Evolutionary conservation across 1,139 yeast genomes (phyloP).

Genomic region (Saccharomyces hybrid): DNA sequence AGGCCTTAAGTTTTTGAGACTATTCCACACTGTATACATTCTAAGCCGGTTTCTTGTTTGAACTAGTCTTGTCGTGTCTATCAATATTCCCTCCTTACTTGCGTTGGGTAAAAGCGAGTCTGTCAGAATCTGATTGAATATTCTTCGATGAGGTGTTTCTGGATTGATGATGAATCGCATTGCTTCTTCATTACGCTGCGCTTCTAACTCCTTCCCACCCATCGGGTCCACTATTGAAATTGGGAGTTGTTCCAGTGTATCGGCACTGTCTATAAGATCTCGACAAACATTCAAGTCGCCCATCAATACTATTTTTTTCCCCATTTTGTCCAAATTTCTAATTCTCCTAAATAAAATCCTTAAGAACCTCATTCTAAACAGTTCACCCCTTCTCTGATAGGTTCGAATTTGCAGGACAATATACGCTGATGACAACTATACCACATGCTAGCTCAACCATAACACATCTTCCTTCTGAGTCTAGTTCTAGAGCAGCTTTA

Average conservation of each 20-base stretch:
- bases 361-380: slow-evolving; percentile 52
- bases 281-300: slow-evolving; percentile 84
- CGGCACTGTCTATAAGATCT: slow-evolving; percentile 79
- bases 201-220: slow-evolving; percentile 38
- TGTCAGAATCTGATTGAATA: slow-evolving; percentile 36
- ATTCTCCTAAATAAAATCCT: slow-evolving; percentile 54
- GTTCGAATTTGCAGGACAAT: slow-evolving; percentile 88
- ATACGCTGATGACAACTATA: slow-evolving; percentile 63
- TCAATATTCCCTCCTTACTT: slow-evolving; percentile 36
- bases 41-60: slow-evolving; percentile 50
- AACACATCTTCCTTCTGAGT: slow-evolving; percentile 77
- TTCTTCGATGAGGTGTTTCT: slow-evolving; percentile 38
- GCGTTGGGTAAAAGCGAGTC: slow-evolving; percentile 32
- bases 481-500: slow-evolving; percentile 44
- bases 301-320: slow-evolving; percentile 65
- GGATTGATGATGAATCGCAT: slow-evolving; percentile 36
- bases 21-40: slow-evolving; percentile 92
- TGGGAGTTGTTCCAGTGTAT: slow-evolving; percentile 41
- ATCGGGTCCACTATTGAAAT: slow-evolving; percentile 15
- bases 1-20: slow-evolving; percentile 67
- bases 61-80: slow-evolving; percentile 56
- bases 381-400: slow-evolving; percentile 64
- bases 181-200: slow-evolving; percentile 35
- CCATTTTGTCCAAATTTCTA: slow-evolving; percentile 42
- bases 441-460: slow-evolving; percentile 61